Percentiles rank a stretch among this genome's conserved stretches.
phyloP scores from a whole-genome alignment of 75 land plant genomes.

The Cryptomeria japonica region DNA sequence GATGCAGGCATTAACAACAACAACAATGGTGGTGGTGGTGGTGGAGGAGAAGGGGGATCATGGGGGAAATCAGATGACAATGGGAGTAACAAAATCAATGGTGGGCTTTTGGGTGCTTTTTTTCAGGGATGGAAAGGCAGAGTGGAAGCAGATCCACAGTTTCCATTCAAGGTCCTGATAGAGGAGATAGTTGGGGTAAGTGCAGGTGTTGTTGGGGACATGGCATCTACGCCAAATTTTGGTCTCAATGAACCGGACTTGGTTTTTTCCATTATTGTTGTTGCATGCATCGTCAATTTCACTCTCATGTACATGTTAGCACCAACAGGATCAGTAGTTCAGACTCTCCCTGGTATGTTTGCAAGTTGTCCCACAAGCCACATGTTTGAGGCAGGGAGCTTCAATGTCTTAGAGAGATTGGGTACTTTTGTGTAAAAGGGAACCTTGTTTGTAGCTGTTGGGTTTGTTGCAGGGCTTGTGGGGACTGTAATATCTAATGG shows the following conservation, averaged over 20 bases:
- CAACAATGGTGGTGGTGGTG: slow-evolving; percentile 16
- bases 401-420: slow-evolving; percentile 36
- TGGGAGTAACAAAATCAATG: slow-evolving; percentile 7
- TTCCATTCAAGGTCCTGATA: slow-evolving; percentile 92
- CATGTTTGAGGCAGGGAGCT: slow-evolving; percentile 88
- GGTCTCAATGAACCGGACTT: slow-evolving; percentile 94
- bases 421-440: slow-evolving; percentile 92
- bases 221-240: slow-evolving; percentile 91
- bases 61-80: slow-evolving; percentile 21
- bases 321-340: slow-evolving; percentile 38
- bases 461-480: slow-evolving; percentile 82
- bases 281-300: slow-evolving; percentile 85
- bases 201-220: slow-evolving; percentile 86
- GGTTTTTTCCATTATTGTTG: slow-evolving; percentile 91
- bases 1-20: neutral
- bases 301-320: slow-evolving; percentile 88
- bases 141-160: slow-evolving; percentile 87
- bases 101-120: slow-evolving; percentile 48
- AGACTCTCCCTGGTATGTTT: slow-evolving; percentile 57
- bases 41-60: slow-evolving; percentile 19
- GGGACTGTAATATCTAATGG: slow-evolving; percentile 87
- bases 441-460: slow-evolving; percentile 70
- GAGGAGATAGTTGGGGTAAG: slow-evolving; percentile 88
- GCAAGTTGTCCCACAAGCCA: slow-evolving; percentile 73
- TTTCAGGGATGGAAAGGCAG: slow-evolving; percentile 77